Percentiles rank a stretch among this genome's conserved stretches.
phyloP scores from a whole-genome alignment of 2,329 filamentous ascomycete species.

The Fonsecaea monophora region DNA sequence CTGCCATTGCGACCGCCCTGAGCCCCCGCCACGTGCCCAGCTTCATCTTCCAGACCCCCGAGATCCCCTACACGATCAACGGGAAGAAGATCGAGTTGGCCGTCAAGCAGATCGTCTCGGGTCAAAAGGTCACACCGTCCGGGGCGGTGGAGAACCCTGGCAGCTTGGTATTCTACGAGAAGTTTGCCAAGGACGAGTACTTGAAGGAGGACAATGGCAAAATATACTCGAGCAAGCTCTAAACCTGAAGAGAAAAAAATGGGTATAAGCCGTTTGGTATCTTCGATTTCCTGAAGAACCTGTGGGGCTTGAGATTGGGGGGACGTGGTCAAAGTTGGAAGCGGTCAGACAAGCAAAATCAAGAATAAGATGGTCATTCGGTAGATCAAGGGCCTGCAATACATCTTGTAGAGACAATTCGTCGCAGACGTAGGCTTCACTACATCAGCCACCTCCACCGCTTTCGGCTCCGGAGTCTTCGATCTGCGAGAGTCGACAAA shows the following conservation, averaged over 20 bases:
- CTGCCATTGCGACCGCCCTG: conserved; percentile 68
- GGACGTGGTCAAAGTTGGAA: background rate
- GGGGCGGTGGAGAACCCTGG: conserved; percentile 3
- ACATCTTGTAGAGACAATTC: too few relatives aligned
- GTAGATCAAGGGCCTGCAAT: background rate
- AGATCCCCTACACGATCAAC: conserved; percentile 31
- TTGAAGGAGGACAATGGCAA: background rate
- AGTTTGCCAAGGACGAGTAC: background rate
- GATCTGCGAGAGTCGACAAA: too few relatives aligned
- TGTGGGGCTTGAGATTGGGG: background rate
- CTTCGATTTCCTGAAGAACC: conserved; percentile 26
- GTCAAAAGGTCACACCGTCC: background rate
- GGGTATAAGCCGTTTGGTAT: conserved; percentile 31
- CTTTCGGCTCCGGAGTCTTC: too few relatives aligned
- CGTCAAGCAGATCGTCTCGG: conserved; percentile 20
- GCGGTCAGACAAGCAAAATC: background rate
- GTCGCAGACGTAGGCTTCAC: too few relatives aligned
- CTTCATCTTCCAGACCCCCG: conserved; percentile 21
- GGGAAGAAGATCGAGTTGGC: conserved; percentile 31
- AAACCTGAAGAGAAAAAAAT: background rate
- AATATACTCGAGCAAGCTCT: background rate
- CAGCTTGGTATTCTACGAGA: conserved; percentile 5
- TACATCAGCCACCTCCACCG: too few relatives aligned
- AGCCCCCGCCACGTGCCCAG: conserved; percentile 52
- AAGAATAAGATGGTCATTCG: background rate